These are phyloP conservation scores for Populus hybrid DNA, from an alignment of 441 rosid genomes.

Conservation along the genomic window DNA sequence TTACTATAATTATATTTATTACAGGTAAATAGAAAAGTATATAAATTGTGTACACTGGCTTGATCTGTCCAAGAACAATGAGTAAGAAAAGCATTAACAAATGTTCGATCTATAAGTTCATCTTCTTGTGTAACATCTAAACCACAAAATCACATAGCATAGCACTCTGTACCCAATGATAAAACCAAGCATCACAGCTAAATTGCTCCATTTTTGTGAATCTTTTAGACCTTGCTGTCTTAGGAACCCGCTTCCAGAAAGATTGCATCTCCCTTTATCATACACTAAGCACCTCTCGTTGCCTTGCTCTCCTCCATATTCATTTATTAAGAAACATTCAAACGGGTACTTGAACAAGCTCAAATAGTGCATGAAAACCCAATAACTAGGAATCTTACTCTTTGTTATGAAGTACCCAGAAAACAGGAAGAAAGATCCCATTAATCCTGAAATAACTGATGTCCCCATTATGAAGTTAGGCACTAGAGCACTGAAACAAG, in stretches of 20 bases:
- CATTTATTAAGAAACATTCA: constrained; percentile 74
- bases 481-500: constrained; percentile 85
- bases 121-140: constrained; percentile 54
- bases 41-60: neutral
- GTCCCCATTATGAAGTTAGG: constrained; percentile 92
- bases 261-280: constrained; percentile 32
- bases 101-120: constrained; percentile 6
- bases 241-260: constrained; percentile 47
- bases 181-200: constrained; percentile 66
- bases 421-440: constrained; percentile 91
- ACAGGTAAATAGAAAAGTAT: neutral
- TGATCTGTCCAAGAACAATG: neutral
- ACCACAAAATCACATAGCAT: constrained; percentile 66
- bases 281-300: constrained; percentile 39
- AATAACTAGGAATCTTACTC: constrained; percentile 62
- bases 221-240: constrained; percentile 56
- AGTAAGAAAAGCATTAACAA: constrained; percentile 8
- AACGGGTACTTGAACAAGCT: constrained; percentile 90
- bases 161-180: constrained; percentile 70
- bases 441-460: constrained; percentile 72
- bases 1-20: neutral
- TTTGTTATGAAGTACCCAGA: constrained; percentile 76
- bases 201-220: constrained; percentile 76
- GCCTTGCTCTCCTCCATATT: constrained; percentile 63
- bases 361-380: constrained; percentile 86